Evolutionary conservation across 257 asterid genomes (phyloP).

Genomic region (Mentha longifolia): DNA sequence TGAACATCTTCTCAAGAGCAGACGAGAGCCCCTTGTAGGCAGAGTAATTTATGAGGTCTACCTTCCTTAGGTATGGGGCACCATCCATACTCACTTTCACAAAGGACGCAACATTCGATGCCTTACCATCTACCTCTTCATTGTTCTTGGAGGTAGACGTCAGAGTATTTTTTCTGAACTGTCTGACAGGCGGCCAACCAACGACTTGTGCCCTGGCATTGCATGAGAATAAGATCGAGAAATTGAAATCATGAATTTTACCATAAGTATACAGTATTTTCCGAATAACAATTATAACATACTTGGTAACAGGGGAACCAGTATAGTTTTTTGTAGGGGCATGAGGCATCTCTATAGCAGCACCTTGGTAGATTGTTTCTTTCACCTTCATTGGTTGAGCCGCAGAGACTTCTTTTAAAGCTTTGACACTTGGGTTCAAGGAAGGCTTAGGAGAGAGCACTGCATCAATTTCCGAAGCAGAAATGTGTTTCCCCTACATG

Average conservation of each 20-base stretch:
- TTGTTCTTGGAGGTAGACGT: slow-evolving; percentile 52
- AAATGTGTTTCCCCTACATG: slow-evolving; percentile 28
- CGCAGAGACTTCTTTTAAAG: slow-evolving; percentile 28
- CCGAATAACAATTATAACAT: slow-evolving; percentile 25
- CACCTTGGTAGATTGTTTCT: slow-evolving; percentile 24
- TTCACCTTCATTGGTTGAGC: slow-evolving; percentile 31
- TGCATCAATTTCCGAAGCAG: slow-evolving; percentile 22
- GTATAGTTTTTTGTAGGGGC: slow-evolving; percentile 27
- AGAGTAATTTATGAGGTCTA: slow-evolving; percentile 60
- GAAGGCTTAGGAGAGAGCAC: slow-evolving; percentile 37
- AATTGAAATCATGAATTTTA: not conserved
- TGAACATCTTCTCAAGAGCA: slow-evolving; percentile 78
- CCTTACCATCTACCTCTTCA: slow-evolving; percentile 67
- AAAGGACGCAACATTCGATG: slow-evolving; percentile 54
- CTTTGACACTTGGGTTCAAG: slow-evolving; percentile 17
- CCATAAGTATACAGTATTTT: not conserved
- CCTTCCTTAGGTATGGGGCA: slow-evolving; percentile 78
- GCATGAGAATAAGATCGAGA: slow-evolving; percentile 17
- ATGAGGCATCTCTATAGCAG: slow-evolving; percentile 28
- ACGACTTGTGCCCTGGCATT: slow-evolving; percentile 76
- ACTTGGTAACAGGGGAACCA: slow-evolving; percentile 68
- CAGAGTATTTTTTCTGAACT: slow-evolving; percentile 60
- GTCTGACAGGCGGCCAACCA: slow-evolving; percentile 81
- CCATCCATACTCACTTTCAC: slow-evolving; percentile 85
- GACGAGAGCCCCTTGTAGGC: slow-evolving; percentile 71